A percentile compares a stretch with the other conserved stretches of the same genome.
phyloP scores from a whole-genome alignment of 75 land plant species.

The Selaginella moellendorffii region DNA sequence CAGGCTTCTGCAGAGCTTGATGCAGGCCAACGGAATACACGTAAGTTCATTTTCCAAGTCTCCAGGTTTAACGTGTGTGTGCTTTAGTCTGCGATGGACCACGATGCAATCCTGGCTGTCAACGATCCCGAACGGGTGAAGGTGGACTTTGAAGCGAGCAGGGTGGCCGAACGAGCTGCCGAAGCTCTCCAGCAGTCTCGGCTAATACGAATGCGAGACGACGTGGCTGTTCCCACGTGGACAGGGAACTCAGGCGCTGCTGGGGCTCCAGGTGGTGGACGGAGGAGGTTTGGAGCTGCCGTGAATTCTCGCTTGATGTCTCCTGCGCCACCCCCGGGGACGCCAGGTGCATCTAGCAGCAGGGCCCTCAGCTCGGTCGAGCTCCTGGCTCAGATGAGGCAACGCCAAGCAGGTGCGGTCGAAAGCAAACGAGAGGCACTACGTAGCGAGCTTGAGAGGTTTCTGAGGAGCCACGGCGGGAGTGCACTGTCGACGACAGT shows the following conservation, averaged over 20 bases:
- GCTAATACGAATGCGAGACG: slow-evolving; percentile 49
- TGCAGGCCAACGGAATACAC: slow-evolving; percentile 80
- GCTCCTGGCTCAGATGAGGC: slow-evolving; percentile 53
- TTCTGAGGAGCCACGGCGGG: slow-evolving; percentile 63
- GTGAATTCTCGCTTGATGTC: slow-evolving; percentile 29
- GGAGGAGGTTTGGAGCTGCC: slow-evolving; percentile 69
- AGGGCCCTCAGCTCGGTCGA: slow-evolving; percentile 63
- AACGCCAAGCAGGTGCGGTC: slow-evolving; percentile 38
- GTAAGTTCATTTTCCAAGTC: slow-evolving; percentile 35
- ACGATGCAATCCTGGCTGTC: slow-evolving; percentile 78
- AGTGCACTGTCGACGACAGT: slow-evolving; percentile 37
- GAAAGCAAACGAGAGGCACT: slow-evolving; percentile 20
- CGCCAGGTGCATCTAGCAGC: slow-evolving; percentile 4
- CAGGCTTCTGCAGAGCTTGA: slow-evolving; percentile 46
- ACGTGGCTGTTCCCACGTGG: slow-evolving; percentile 83
- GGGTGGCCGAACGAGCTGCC: slow-evolving; percentile 87
- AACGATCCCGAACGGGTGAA: slow-evolving; percentile 64
- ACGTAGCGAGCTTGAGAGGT: slow-evolving; percentile 54
- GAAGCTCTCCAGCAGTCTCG: slow-evolving; percentile 76
- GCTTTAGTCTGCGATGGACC: slow-evolving; percentile 80
- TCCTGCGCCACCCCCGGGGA: slow-evolving; percentile 6
- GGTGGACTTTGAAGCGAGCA: slow-evolving; percentile 70
- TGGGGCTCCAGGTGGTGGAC: slow-evolving; percentile 68
- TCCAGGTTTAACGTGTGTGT: neutral
- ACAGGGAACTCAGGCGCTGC: slow-evolving; percentile 87